phyloP scores from a whole-genome alignment of 257 asterid species.

The Solanum bulbocastanum region DNA sequence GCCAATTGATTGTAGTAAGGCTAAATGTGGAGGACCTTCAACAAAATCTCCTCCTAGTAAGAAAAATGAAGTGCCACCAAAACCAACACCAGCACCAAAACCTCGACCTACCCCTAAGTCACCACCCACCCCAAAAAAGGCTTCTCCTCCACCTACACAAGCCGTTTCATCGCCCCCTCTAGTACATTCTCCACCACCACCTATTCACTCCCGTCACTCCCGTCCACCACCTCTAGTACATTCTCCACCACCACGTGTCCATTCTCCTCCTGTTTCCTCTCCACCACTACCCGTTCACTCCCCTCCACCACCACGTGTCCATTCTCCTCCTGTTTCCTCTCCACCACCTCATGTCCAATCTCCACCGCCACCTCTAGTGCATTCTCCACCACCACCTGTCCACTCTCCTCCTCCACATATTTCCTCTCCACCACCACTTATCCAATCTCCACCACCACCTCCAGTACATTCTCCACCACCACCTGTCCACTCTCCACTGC shows the following conservation, averaged over 20 bases:
- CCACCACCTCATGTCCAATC: no score
- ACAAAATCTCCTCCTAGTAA: background rate
- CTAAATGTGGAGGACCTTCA: conserved; percentile 1
- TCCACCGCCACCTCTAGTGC: background rate
- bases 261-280: background rate
- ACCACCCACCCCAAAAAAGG: background rate
- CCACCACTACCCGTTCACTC: no score
- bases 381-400: no score
- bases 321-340: no score
- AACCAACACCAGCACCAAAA: background rate
- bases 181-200: background rate
- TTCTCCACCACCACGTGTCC: background rate
- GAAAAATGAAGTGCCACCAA: background rate
- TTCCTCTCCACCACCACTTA: no score
- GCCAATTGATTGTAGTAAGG: conserved; percentile 17
- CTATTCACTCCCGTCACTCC: no score
- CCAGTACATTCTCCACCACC: no score
- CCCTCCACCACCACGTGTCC: no score
- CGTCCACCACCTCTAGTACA: background rate
- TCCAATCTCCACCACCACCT: no score
- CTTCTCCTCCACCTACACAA: background rate
- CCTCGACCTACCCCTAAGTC: background rate
- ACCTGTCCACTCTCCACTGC: background rate
- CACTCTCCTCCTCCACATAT: no score
- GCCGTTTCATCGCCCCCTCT: background rate